Evolutionary conservation across 1,284 basidiomycete genomes (phyloP).

Genomic region (Sporisorium scitamineum): DNA sequence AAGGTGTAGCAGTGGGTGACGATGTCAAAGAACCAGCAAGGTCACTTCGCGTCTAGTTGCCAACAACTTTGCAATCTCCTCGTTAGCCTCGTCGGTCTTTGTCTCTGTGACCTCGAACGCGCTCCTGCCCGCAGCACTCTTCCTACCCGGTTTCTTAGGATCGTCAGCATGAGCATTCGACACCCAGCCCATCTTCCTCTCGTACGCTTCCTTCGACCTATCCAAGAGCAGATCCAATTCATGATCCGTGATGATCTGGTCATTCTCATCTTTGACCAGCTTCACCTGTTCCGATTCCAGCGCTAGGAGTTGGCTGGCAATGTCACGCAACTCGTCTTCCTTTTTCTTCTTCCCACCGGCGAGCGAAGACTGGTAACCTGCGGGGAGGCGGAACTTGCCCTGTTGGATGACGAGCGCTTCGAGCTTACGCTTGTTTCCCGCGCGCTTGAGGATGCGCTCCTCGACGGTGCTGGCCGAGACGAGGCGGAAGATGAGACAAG

Average conservation of each 20-base stretch:
- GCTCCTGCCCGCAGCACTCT: constrained; percentile 66
- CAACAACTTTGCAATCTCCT: constrained; percentile 75
- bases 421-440: constrained; percentile 86
- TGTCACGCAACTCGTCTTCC: constrained; percentile 61
- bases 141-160: constrained; percentile 19
- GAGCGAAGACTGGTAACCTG: constrained; percentile 26
- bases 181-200: constrained; percentile 81
- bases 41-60: constrained; percentile 8
- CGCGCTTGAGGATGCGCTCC: constrained; percentile 88
- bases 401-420: constrained; percentile 95
- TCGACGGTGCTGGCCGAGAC: constrained; percentile 83
- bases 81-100: constrained; percentile 77
- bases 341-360: constrained; percentile 72
- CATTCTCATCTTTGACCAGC: constrained; percentile 78
- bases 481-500: constrained; percentile 79
- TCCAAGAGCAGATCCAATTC: constrained; percentile 86
- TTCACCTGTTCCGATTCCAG: constrained; percentile 90
- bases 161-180: constrained; percentile 23
- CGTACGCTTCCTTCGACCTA: constrained; percentile 82
- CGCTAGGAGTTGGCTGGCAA: constrained; percentile 82
- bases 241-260: constrained; percentile 81
- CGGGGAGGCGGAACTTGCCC: constrained; percentile 72
- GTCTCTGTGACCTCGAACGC: constrained; percentile 87
- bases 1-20: not conserved
- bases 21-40: not conserved